These are phyloP conservation scores for Polytrichum commune DNA, from an alignment of 225 moss, liverwort and hornwort species.

Conservation along the genomic window DNA sequence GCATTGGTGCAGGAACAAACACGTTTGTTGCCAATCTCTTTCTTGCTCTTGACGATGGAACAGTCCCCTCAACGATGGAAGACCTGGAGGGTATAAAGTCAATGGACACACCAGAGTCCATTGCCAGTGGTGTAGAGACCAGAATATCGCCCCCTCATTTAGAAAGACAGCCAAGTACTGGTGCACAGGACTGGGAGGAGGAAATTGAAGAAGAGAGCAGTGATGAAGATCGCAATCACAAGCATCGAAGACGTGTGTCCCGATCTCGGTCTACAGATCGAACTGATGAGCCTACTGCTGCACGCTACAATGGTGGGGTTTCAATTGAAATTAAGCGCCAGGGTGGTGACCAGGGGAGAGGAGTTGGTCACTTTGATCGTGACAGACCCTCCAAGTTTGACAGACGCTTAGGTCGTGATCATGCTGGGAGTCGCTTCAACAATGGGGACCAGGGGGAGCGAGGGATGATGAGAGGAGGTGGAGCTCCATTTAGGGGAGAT, in stretches of 20 bases:
- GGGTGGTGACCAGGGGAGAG: conserved; percentile 60
- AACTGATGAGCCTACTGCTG: conserved; percentile 61
- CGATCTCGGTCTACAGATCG: conserved; percentile 85
- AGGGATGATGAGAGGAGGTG: conserved; percentile 53
- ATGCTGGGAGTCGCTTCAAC: conserved; percentile 66
- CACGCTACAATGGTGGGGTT: conserved; percentile 54
- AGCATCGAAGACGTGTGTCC: conserved; percentile 89
- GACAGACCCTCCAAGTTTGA: conserved; percentile 70
- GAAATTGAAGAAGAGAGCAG: conserved; percentile 86
- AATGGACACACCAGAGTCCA: conserved; percentile 50
- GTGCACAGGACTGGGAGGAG: conserved; percentile 61
- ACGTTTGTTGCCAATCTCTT: conserved; percentile 86
- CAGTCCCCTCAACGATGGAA: conserved; percentile 76
- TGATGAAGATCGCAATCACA: conserved; percentile 97
- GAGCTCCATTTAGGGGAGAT: conserved; percentile 74
- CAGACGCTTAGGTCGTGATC: conserved; percentile 73
- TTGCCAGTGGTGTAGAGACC: conserved; percentile 50
- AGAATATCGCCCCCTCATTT: conserved; percentile 71
- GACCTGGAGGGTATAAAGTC: conserved; percentile 81
- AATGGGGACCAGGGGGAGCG: conserved; percentile 70
- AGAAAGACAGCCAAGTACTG: conserved; percentile 71
- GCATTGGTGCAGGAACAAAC: conserved; percentile 66
- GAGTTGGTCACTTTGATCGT: conserved; percentile 55
- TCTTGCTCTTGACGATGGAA: conserved; percentile 93
- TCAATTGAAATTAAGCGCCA: conserved; percentile 65